Evolutionary conservation across 257 asterid species (phyloP).

Genomic region (Penstemon eatonii): DNA sequence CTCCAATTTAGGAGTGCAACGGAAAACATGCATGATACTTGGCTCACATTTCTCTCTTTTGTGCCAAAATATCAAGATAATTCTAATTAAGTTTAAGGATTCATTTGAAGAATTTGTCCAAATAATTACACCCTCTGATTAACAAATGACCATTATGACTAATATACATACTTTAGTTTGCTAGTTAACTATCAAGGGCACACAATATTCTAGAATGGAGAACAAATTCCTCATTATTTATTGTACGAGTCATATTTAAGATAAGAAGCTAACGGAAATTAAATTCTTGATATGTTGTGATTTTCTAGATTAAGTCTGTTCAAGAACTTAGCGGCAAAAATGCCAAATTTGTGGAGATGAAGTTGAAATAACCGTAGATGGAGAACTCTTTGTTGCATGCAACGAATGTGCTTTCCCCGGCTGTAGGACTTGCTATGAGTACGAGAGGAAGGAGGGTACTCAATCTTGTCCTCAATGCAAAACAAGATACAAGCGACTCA

Average conservation of each 20-base stretch:
- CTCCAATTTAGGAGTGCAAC: not conserved
- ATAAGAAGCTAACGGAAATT: slow-evolving; percentile 23
- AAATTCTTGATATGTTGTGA: slow-evolving; percentile 17
- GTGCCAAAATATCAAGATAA: too few species aligned
- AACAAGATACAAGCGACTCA: slow-evolving; percentile 84
- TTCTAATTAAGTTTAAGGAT: too few species aligned
- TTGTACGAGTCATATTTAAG: not conserved
- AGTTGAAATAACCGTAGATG: slow-evolving; percentile 59
- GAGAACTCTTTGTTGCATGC: slow-evolving; percentile 90
- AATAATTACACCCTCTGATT: not conserved
- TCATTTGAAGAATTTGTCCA: not conserved
- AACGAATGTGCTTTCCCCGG: slow-evolving; percentile 94
- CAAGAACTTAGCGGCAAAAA: slow-evolving; percentile 63
- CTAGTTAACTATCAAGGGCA: not conserved
- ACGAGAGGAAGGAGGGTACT: slow-evolving; percentile 86
- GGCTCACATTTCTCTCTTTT: too few species aligned
- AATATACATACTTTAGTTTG: not conserved
- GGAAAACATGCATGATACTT: too few species aligned
- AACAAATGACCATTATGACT: slow-evolving; percentile 12
- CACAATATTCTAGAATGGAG: not conserved
- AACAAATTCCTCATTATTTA: not conserved
- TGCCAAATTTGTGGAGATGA: slow-evolving; percentile 87
- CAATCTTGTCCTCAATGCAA: slow-evolving; percentile 93
- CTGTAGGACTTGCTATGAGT: slow-evolving; percentile 79
- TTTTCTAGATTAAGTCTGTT: slow-evolving; percentile 63